Percentiles rank a stretch among this genome's conserved stretches.
Evolutionary conservation across 495 filamentous ascomycete species (phyloP).

Genomic region (Staphylotrichum tortipilum): DNA sequence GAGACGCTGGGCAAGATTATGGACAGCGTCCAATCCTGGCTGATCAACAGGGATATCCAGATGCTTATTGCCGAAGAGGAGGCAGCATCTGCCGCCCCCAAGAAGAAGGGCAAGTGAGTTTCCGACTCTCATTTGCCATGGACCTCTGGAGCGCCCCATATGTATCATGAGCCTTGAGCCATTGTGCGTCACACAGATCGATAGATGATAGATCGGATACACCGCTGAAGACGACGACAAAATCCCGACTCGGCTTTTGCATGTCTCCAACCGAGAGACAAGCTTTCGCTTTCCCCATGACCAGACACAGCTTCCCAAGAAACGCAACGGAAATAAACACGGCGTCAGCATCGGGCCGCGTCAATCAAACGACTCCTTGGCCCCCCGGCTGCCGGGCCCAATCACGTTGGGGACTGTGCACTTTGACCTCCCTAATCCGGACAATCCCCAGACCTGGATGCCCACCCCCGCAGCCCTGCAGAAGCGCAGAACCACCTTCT

Average conservation of each 20-base stretch:
- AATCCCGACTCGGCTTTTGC: neutral
- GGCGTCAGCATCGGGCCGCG: neutral
- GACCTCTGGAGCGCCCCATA: too few relatives aligned
- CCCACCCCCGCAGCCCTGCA: neutral
- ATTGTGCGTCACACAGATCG: neutral
- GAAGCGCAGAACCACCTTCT: neutral
- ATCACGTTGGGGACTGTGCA: neutral
- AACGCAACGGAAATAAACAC: too few relatives aligned
- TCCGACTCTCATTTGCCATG: neutral
- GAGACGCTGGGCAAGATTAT: conserved; percentile 66
- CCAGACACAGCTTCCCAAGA: too few relatives aligned
- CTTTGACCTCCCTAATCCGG: conserved; percentile 14
- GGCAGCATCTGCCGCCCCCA: conserved; percentile 22
- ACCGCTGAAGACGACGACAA: neutral
- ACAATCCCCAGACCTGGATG: too few relatives aligned
- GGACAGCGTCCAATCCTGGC: conserved; percentile 72
- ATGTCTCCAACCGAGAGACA: neutral
- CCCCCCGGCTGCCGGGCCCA: conserved; percentile 1
- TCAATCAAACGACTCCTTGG: neutral
- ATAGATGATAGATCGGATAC: conserved; percentile 5
- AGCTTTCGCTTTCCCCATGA: too few relatives aligned
- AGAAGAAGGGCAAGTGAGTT: conserved; percentile 25
- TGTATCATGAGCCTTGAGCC: neutral
- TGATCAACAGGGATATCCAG: conserved; percentile 68
- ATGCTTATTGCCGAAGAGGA: conserved; percentile 48